A percentile compares a stretch with the other conserved stretches of the same genome.
Evolutionary conservation across 2,329 filamentous ascomycete species (phyloP).

Genomic region (Saccharata proteae): DNA sequence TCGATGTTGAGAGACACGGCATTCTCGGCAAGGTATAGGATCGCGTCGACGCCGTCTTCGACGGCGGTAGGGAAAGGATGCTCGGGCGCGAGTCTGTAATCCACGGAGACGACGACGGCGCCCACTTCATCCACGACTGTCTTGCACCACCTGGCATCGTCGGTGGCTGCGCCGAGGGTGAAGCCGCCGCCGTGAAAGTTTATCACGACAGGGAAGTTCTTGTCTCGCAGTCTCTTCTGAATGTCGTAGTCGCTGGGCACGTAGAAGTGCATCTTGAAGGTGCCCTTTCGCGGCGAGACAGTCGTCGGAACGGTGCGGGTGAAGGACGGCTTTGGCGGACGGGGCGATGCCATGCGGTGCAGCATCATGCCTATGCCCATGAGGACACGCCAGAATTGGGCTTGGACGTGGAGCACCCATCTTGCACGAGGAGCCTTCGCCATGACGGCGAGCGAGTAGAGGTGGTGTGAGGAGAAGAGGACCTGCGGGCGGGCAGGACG

Average conservation of each 20-base stretch:
- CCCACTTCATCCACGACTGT: slow-evolving; percentile 43
- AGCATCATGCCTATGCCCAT: slow-evolving; percentile 59
- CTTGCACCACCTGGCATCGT: slow-evolving; percentile 49
- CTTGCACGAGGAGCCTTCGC: slow-evolving; percentile 29
- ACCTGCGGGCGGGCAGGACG: background rate
- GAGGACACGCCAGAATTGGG: slow-evolving; percentile 53
- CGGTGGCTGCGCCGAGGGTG: slow-evolving; percentile 45
- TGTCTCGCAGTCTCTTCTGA: slow-evolving; percentile 29
- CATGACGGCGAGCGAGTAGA: background rate
- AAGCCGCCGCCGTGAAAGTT: slow-evolving; percentile 57
- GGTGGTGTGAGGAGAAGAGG: background rate
- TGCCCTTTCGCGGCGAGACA: slow-evolving; percentile 31
- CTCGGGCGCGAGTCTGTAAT: slow-evolving; percentile 50
- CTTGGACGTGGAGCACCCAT: slow-evolving; percentile 51
- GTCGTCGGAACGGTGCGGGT: slow-evolving; percentile 41
- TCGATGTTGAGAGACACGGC: slow-evolving; percentile 46
- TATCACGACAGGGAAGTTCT: slow-evolving; percentile 44
- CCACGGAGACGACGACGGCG: slow-evolving; percentile 49
- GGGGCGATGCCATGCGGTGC: slow-evolving; percentile 49
- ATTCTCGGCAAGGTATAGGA: slow-evolving; percentile 46
- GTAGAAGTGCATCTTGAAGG: slow-evolving; percentile 49
- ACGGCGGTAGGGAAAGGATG: slow-evolving; percentile 51
- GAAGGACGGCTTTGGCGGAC: slow-evolving; percentile 50
- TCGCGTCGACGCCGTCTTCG: slow-evolving; percentile 50
- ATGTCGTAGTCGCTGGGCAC: slow-evolving; percentile 39